Conservation (phyloP, 2,329 filamentous ascomycete species). For the Sporothrix humicola region DNA sequence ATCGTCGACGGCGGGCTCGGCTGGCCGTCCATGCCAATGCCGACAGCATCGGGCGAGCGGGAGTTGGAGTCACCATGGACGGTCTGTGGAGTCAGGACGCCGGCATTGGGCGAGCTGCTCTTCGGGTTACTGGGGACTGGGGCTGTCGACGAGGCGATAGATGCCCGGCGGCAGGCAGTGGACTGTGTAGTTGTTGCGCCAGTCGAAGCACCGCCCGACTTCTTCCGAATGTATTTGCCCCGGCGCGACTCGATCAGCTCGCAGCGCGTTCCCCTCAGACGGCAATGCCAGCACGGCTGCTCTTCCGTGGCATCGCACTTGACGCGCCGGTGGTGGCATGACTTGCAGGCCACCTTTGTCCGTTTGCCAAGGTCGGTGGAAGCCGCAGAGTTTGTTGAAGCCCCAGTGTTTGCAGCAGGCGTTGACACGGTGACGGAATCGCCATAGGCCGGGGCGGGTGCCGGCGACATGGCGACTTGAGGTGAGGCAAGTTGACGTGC, state of each 20-base stretch:
- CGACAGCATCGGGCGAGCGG: neutral
- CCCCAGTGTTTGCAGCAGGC: neutral
- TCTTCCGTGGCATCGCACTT: constrained; percentile 17
- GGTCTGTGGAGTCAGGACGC: neutral
- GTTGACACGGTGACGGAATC: neutral
- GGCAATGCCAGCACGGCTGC: constrained; percentile 25
- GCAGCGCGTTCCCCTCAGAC: neutral
- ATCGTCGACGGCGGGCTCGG: constrained; percentile 13
- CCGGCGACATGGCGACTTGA: constrained; percentile 14
- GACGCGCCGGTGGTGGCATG: constrained; percentile 21
- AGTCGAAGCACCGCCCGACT: neutral
- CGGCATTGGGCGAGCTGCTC: neutral
- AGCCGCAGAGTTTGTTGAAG: neutral
- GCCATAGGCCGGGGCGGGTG: neutral
- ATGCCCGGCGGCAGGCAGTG: neutral
- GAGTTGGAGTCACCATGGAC: neutral
- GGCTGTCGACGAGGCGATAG: neutral
- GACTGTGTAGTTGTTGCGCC: neutral
- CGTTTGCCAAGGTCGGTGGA: neutral
- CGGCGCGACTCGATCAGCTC: constrained; percentile 26
- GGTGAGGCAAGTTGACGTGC: too few species aligned
- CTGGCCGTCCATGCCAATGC: neutral
- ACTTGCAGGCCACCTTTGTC: constrained; percentile 21
- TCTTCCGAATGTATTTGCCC: constrained; percentile 15
- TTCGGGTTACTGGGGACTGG: neutral